These are phyloP conservation scores for Chlamydomonas sp. DNA, from an alignment of 139 green algal genomes.

Conservation along the genomic window DNA sequence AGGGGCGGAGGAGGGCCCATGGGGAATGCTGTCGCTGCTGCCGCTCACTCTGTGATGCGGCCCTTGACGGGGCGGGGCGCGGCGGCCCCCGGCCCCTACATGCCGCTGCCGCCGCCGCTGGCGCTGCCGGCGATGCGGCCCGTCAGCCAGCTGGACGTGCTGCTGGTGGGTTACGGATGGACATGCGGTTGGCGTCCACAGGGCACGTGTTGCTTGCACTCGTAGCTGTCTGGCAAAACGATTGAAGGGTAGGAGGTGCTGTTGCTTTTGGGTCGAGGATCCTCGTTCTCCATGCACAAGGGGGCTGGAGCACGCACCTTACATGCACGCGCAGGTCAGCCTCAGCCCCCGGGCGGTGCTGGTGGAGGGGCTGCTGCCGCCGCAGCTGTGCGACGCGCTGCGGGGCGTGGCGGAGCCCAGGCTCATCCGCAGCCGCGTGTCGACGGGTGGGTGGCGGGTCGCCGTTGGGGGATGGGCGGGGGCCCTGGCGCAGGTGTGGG, in stretches of 20 bases:
- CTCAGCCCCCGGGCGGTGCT: constrained; percentile 48
- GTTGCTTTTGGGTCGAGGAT: neutral
- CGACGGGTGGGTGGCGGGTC: constrained; percentile 5
- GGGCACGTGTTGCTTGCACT: neutral
- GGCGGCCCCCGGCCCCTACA: neutral
- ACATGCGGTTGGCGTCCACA: neutral
- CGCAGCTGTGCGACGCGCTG: constrained; percentile 39
- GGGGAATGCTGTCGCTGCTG: neutral
- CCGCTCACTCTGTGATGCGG: too few species aligned
- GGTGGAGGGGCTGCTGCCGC: constrained; percentile 52
- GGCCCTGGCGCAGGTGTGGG: neutral
- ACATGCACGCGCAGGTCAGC: constrained; percentile 8
- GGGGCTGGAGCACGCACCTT: neutral
- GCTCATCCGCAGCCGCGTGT: constrained; percentile 55
- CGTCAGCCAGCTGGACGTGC: neutral
- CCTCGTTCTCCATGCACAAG: neutral
- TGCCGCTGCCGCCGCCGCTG: neutral
- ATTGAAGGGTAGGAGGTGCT: too few species aligned
- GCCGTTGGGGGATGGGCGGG: neutral
- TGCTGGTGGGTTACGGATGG: neutral
- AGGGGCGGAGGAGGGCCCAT: neutral
- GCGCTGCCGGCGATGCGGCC: neutral
- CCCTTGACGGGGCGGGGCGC: neutral
- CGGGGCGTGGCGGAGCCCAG: constrained; percentile 24
- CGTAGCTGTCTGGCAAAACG: neutral